Evolutionary conservation across 2,329 filamentous ascomycete species (phyloP).

Genomic region (Polychaeton citri): DNA sequence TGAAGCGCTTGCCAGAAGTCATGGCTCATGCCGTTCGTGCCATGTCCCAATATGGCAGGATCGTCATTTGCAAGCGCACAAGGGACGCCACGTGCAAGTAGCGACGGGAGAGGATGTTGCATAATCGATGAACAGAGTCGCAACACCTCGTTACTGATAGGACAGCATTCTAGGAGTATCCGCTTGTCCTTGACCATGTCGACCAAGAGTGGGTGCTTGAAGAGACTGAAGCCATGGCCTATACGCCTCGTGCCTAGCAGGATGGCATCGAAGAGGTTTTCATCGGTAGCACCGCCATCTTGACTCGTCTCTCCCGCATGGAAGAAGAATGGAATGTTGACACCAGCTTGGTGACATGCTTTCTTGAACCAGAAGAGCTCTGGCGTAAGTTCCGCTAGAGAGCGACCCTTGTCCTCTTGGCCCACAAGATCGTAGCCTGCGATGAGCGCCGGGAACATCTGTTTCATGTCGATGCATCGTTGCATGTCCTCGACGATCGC

Average conservation of each 20-base stretch:
- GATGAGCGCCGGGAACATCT: slow-evolving; percentile 63
- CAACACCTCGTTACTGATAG: slow-evolving; percentile 80
- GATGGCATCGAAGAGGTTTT: slow-evolving; percentile 81
- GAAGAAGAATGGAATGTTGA: slow-evolving; percentile 89
- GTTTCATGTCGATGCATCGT: slow-evolving; percentile 70
- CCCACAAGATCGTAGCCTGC: slow-evolving; percentile 84
- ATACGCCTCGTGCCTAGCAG: slow-evolving; percentile 78
- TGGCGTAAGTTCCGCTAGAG: slow-evolving; percentile 64
- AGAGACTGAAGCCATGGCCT: slow-evolving; percentile 77
- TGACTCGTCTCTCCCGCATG: slow-evolving; percentile 84
- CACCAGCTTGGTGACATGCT: slow-evolving; percentile 60
- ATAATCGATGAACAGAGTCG: slow-evolving; percentile 64
- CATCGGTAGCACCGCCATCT: slow-evolving; percentile 60
- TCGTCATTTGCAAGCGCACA: slow-evolving; percentile 85
- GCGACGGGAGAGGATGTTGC: slow-evolving; percentile 66
- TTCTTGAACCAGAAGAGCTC: slow-evolving; percentile 91
- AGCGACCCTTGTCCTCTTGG: slow-evolving; percentile 67
- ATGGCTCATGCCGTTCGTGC: slow-evolving; percentile 68
- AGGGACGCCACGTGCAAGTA: slow-evolving; percentile 71
- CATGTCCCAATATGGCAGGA: slow-evolving; percentile 76
- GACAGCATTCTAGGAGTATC: slow-evolving; percentile 81
- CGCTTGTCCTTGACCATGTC: slow-evolving; percentile 80
- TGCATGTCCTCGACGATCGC: slow-evolving; percentile 67
- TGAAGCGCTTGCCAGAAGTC: slow-evolving; percentile 92
- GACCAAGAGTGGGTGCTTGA: slow-evolving; percentile 80